phyloP scores from a whole-genome alignment of 139 green algal species.

The Chlamydomonas schloesseri region DNA sequence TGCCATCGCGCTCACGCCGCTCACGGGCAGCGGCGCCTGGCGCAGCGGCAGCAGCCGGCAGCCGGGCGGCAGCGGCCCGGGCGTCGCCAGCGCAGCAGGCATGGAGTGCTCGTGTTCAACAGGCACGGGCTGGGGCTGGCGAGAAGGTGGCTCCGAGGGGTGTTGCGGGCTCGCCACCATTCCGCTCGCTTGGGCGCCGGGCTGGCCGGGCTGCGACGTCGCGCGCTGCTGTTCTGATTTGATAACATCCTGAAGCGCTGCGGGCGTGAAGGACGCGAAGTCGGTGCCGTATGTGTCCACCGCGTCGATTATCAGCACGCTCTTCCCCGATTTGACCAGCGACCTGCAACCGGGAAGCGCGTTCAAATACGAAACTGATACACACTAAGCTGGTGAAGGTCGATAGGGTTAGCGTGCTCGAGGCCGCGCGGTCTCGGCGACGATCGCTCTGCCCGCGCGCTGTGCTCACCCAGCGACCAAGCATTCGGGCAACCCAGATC shows the following conservation, averaged over 20 bases:
- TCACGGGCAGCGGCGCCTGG: neutral
- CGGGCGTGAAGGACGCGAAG: conserved; percentile 72
- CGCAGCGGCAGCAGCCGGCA: conserved; percentile 1
- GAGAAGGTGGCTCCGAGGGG: no score
- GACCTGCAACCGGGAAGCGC: neutral
- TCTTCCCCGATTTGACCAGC: conserved; percentile 72
- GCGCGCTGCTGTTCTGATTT: no score
- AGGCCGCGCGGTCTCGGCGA: no score
- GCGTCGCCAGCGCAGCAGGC: neutral
- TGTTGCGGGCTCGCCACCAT: no score
- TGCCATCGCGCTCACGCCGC: neutral
- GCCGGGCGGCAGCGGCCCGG: conserved; percentile 11
- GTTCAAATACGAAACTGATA: no score
- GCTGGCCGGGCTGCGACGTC: no score
- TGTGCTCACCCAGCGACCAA: conserved; percentile 71
- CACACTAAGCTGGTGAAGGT: no score
- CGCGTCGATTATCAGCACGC: conserved; percentile 88
- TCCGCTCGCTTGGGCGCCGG: no score
- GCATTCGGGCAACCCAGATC: conserved; percentile 72
- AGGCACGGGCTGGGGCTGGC: no score
- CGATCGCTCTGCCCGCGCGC: neutral
- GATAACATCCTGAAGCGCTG: neutral
- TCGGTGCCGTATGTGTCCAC: conserved; percentile 79
- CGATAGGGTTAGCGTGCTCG: no score
- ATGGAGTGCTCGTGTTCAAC: conserved; percentile 37